phyloP scores from a whole-genome alignment of 352 stramenopile species.

The Globisporangium parvum region DNA sequence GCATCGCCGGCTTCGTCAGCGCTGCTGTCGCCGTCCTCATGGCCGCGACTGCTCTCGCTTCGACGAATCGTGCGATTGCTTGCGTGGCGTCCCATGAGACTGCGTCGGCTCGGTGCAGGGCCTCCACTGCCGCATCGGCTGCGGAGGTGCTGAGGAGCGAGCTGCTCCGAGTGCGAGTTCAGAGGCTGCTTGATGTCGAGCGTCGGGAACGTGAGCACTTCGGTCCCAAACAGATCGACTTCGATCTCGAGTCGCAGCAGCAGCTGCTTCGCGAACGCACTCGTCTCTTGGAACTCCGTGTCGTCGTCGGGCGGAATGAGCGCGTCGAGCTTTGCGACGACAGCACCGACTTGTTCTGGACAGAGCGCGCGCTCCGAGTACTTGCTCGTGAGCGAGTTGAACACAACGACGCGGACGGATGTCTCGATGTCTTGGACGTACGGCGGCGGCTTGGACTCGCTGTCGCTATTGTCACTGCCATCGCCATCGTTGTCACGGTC shows the following conservation, averaged over 20 bases:
- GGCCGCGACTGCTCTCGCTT: neutral
- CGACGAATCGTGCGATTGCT: neutral
- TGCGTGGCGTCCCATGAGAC: neutral
- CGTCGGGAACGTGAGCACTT: constrained; percentile 46
- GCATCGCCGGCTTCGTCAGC: neutral
- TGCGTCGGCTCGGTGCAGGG: neutral
- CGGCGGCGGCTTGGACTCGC: neutral
- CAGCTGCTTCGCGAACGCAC: constrained; percentile 27
- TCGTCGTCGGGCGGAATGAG: neutral
- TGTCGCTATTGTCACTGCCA: neutral
- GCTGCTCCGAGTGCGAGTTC: constrained; percentile 9
- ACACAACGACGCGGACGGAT: constrained; percentile 2
- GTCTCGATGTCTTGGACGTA: constrained; percentile 10
- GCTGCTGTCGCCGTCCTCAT: neutral
- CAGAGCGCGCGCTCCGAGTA: constrained; percentile 10
- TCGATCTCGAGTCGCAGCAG: constrained; percentile 41
- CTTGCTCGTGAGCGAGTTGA: constrained; percentile 10
- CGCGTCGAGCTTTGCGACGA: constrained; percentile 1
- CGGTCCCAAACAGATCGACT: constrained; percentile 44
- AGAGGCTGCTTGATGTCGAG: constrained; percentile 23
- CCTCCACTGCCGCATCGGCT: neutral
- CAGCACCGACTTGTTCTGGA: constrained; percentile 4
- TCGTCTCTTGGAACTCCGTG: constrained; percentile 1
- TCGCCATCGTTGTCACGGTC: constrained; percentile 11
- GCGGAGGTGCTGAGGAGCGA: too few relatives aligned